phyloP scores from a whole-genome alignment of 257 asterid genomes.

The Plectranthus barbatus region DNA sequence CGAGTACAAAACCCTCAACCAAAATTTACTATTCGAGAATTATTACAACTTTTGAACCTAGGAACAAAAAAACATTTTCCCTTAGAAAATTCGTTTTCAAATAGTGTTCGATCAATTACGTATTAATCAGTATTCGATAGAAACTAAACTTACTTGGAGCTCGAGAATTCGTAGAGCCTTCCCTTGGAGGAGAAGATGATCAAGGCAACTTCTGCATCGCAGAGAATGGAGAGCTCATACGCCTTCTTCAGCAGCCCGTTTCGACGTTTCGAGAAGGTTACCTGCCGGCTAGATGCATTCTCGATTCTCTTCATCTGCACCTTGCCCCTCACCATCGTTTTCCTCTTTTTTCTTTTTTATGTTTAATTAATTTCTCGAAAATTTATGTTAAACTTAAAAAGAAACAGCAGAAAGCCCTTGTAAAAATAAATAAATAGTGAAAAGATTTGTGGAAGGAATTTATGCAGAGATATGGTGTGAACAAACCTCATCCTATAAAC shows the following conservation, averaged over 20 bases:
- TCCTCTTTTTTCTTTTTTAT: too few relatives aligned
- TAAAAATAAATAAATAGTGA: not conserved
- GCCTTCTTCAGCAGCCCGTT: conserved; percentile 76
- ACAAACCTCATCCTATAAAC: not conserved
- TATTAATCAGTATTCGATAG: too few relatives aligned
- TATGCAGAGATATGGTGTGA: not conserved
- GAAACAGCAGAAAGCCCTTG: not conserved
- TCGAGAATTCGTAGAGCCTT: conserved; percentile 50
- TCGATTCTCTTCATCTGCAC: conserved; percentile 62
- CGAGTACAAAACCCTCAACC: too few relatives aligned
- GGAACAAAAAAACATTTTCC: too few relatives aligned
- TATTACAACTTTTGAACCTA: too few relatives aligned
- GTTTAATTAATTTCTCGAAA: too few relatives aligned
- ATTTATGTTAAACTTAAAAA: too few relatives aligned
- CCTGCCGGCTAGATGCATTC: conserved; percentile 56
- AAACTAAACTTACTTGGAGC: conserved; percentile 57
- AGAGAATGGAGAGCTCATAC: conserved; percentile 59
- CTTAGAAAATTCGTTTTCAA: too few relatives aligned
- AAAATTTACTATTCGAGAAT: too few relatives aligned
- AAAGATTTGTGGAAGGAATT: not conserved
- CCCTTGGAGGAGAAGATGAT: conserved; percentile 75
- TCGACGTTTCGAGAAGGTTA: conserved; percentile 61
- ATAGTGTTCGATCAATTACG: too few relatives aligned
- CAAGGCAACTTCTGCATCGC: conserved; percentile 72
- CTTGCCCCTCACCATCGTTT: conserved; percentile 70